Percentiles rank a stretch among this genome's conserved stretches.
phyloP scores from a whole-genome alignment of 2,329 filamentous ascomycete genomes.

The Ascochyta pisi region DNA sequence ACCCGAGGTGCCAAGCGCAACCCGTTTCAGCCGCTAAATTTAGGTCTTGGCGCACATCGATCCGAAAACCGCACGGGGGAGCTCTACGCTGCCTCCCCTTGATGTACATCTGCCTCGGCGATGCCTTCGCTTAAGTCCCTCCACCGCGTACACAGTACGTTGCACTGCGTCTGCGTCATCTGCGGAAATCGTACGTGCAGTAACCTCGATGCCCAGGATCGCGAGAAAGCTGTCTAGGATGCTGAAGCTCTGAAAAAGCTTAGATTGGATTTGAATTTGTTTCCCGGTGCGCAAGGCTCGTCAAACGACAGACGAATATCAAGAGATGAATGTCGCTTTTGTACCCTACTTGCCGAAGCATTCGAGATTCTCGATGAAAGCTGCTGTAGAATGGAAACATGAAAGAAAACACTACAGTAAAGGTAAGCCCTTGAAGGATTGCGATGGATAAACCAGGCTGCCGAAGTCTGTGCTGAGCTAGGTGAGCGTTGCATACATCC shows the following conservation, averaged over 20 bases:
- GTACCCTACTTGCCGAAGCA: conserved; percentile 33
- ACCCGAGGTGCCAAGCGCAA: too few species aligned
- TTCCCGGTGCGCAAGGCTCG: conserved; percentile 9
- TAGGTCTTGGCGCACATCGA: too few species aligned
- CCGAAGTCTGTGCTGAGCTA: conserved; percentile 40
- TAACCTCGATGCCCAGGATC: conserved; percentile 35
- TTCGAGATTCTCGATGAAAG: conserved; percentile 34
- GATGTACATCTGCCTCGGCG: neutral
- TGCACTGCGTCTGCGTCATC: conserved; percentile 18
- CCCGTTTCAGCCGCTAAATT: too few species aligned
- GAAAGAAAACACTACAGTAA: conserved; percentile 37
- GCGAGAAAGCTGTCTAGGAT: conserved; percentile 33
- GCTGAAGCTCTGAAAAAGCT: conserved; percentile 27
- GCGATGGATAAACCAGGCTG: conserved; percentile 28
- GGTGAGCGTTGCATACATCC: conserved; percentile 24
- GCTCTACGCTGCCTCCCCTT: too few species aligned
- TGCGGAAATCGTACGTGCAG: conserved; percentile 37
- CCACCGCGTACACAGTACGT: conserved; percentile 19
- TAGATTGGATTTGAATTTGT: neutral
- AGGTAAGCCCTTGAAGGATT: conserved; percentile 32
- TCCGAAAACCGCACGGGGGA: too few species aligned
- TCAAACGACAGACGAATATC: conserved; percentile 22
- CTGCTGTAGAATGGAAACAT: conserved; percentile 31
- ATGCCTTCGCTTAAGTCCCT: conserved; percentile 38
- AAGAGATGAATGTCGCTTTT: conserved; percentile 39